Conservation (phyloP, 192 early-diverging fungal genomes). For the Dissophora globulifera region DNA sequence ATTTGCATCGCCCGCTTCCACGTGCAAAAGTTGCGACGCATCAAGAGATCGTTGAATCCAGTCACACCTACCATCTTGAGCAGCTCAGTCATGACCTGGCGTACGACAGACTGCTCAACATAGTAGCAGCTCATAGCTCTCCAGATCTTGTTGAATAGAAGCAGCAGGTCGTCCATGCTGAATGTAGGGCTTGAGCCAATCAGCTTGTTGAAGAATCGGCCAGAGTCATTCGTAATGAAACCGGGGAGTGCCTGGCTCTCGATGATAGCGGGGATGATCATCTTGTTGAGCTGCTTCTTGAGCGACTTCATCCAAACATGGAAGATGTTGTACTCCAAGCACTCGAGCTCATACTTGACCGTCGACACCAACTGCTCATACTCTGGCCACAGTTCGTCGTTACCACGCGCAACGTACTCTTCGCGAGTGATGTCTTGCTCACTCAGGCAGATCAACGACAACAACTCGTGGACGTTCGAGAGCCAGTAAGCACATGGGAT, state of each 20-base stretch:
- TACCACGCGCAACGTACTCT: constrained; percentile 73
- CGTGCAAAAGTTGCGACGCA: constrained; percentile 98
- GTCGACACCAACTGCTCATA: constrained; percentile 85
- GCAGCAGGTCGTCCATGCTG: constrained; percentile 94
- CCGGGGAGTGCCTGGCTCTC: constrained; percentile 96
- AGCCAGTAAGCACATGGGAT: constrained; percentile 94
- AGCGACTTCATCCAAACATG: constrained; percentile 98
- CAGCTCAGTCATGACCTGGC: constrained; percentile 95
- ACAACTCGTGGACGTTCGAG: constrained; percentile 94
- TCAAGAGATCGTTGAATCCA: constrained; percentile 97
- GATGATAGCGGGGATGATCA: constrained; percentile 96
- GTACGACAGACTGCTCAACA: constrained; percentile 90
- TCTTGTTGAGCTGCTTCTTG: constrained; percentile 93
- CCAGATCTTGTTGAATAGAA: constrained; percentile 94
- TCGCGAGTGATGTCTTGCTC: constrained; percentile 75
- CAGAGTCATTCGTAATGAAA: constrained; percentile 91
- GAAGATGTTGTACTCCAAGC: constrained; percentile 93
- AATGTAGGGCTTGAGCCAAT: constrained; percentile 81
- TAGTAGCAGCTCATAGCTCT: constrained; percentile 98
- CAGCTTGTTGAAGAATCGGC: constrained; percentile 91
- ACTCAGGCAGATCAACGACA: constrained; percentile 84
- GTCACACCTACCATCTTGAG: constrained; percentile 95
- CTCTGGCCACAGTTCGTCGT: constrained; percentile 70
- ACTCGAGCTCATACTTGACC: constrained; percentile 90
- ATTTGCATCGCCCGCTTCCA: constrained; percentile 99